phyloP scores from a whole-genome alignment of 2,329 filamentous ascomycete species.

The Byssochlamys sp. region DNA sequence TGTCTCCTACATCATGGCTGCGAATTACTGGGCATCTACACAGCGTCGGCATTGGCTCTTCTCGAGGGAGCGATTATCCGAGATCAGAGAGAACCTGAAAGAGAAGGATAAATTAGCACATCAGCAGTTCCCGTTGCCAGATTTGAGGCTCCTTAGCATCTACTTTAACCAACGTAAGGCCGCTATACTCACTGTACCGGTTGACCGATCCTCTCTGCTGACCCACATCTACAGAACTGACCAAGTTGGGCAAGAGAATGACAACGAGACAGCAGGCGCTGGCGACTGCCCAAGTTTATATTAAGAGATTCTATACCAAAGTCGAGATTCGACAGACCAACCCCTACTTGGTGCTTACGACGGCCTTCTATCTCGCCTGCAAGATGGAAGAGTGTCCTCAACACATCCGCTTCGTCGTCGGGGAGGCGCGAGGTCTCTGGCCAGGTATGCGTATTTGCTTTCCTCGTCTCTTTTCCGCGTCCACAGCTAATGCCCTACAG shows the following conservation, averaged over 20 bases:
- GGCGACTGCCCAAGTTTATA: constrained; percentile 87
- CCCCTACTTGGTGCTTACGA: constrained; percentile 84
- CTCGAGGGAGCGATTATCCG: constrained; percentile 66
- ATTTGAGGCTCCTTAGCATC: constrained; percentile 72
- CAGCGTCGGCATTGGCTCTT: constrained; percentile 88
- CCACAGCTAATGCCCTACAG: constrained; percentile 25
- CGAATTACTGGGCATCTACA: constrained; percentile 93
- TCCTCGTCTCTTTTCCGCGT: constrained; percentile 1
- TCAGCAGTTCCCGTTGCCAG: constrained; percentile 71
- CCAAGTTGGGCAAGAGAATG: constrained; percentile 73
- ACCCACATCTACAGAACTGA: constrained; percentile 52
- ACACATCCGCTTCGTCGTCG: constrained; percentile 82
- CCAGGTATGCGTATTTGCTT: constrained; percentile 43
- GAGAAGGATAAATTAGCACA: constrained; percentile 65
- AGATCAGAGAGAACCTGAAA: constrained; percentile 66
- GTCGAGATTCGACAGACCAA: constrained; percentile 89
- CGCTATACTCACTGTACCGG: not conserved
- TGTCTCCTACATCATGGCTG: constrained; percentile 55
- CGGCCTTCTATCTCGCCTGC: constrained; percentile 85
- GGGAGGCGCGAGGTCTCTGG: constrained; percentile 78
- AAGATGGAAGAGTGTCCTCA: constrained; percentile 98
- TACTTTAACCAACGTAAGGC: constrained; percentile 79
- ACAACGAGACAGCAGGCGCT: constrained; percentile 81
- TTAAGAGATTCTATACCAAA: constrained; percentile 85
- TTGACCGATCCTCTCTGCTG: not conserved